Base-by-base conservation (phyloP, 164 flowering plant genomes). In the Protea cynaroides region DNA sequence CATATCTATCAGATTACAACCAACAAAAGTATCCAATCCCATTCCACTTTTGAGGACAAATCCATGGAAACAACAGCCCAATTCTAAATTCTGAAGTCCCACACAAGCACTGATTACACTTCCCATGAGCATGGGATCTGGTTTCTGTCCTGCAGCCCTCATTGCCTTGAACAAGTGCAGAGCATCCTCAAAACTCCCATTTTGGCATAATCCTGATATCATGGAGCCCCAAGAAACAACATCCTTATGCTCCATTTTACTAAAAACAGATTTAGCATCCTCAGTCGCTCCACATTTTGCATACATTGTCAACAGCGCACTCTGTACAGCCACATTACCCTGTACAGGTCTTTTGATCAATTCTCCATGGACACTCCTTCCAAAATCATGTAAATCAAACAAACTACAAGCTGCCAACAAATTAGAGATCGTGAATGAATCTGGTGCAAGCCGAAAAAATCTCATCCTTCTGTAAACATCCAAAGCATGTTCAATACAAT, bases 281-380 rank as follows among this genome's bases (percentile, higher is more conserved):
- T 69, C 75, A 13, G 65, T 49, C 21, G 43, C 43, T 37, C 81
- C 80, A 74, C 74, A 81, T 54, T 80, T 83, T 0, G 74, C 78
- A 72, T 85, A 85, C 84, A 83, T 77, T 6, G 84, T 81, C 72
- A 83, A 34, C 13, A 85, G 60, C 0, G 86, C 78, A 67, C 80
- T 85, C 67, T 83, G 74, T 56, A 80, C 72, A 56, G 80, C 69
- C 64, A 70, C 23, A 66, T 62, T 72, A 59, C 46, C 46, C 40
- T 70, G 79, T 18, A 72, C 22, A 11, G 84, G 79, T 59, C 76
- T 79, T 68, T 85, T 83, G 10, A 72, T 62, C 43, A 80, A 8
- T 38, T 83, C 87, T 44, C 79, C 83, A 71, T 85, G 90, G 68
- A 83, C 46, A 40, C 60, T 67, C 51, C 78, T 80, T 55, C 87